These are phyloP conservation scores for Lachancea sp. DNA, from an alignment of 805 yeast genomes.

Conservation along the genomic window DNA sequence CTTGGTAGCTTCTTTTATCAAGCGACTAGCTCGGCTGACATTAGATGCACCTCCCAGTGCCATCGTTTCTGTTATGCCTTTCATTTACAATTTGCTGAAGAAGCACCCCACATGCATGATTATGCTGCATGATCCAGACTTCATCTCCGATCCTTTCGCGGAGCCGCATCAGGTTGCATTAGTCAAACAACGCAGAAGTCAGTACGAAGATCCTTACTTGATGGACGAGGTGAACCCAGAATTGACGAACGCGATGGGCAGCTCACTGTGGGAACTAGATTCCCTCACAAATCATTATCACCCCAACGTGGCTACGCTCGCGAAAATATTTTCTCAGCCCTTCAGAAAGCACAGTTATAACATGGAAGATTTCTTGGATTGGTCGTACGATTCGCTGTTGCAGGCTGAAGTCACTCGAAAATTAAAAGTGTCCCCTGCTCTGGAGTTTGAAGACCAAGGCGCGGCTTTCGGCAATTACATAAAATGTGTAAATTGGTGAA, in stretches of 20 bases:
- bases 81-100: slow-evolving; percentile 79
- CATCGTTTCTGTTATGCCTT: slow-evolving; percentile 80
- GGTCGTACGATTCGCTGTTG: slow-evolving; percentile 66
- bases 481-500: slow-evolving; percentile 24
- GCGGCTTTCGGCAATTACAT: slow-evolving; percentile 17
- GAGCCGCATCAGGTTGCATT: slow-evolving; percentile 24
- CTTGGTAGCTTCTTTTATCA: slow-evolving; percentile 84
- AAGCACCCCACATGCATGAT: slow-evolving; percentile 94
- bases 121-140: slow-evolving; percentile 54
- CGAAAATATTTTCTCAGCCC: slow-evolving; percentile 83
- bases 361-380: slow-evolving; percentile 90
- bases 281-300: slow-evolving; percentile 80
- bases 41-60: slow-evolving; percentile 83
- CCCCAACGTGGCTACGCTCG: slow-evolving; percentile 90
- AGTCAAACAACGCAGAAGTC: slow-evolving; percentile 15
- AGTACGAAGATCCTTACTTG: slow-evolving; percentile 61
- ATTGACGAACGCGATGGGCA: slow-evolving; percentile 67
- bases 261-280: slow-evolving; percentile 90
- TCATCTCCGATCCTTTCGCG: slow-evolving; percentile 24
- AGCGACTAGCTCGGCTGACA: slow-evolving; percentile 67
- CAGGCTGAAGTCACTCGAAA: slow-evolving; percentile 58
- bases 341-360: slow-evolving; percentile 81
- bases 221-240: slow-evolving; percentile 64
- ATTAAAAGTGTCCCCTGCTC: slow-evolving; percentile 65
- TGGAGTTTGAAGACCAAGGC: slow-evolving; percentile 55